These are phyloP conservation scores for Isoetes engelmannii DNA, from an alignment of 83 land plant species.

Conservation along the genomic window DNA sequence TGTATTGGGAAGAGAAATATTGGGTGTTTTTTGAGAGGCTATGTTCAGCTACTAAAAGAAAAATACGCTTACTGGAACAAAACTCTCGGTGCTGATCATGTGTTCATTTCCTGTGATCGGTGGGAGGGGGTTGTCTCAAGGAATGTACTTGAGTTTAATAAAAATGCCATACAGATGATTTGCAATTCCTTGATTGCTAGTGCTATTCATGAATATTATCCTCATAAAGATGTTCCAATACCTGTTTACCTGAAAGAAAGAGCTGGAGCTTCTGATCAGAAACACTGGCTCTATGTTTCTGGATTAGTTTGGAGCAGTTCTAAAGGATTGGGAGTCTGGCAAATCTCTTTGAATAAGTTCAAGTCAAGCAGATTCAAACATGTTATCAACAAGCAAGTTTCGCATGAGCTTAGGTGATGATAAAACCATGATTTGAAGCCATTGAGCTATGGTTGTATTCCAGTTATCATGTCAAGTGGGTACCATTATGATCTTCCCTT, in stretches of 20 bases:
- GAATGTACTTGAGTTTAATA: constrained; percentile 64
- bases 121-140: constrained; percentile 33
- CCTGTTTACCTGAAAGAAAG: constrained; percentile 23
- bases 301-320: background rate
- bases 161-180: constrained; percentile 57
- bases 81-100: constrained; percentile 77
- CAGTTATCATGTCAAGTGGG: constrained; percentile 47
- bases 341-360: constrained; percentile 33
- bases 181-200: constrained; percentile 25
- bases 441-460: constrained; percentile 54
- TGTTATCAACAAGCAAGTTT: constrained; percentile 36
- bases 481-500: constrained; percentile 58
- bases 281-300: background rate
- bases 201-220: constrained; percentile 30
- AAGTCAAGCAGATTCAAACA: constrained; percentile 16
- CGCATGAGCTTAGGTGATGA: constrained; percentile 41
- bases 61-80: constrained; percentile 58
- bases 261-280: background rate
- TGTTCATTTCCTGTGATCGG: constrained; percentile 43
- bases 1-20: constrained; percentile 11
- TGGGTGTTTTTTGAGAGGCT: constrained; percentile 30
- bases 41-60: constrained; percentile 29
- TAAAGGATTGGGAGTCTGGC: constrained; percentile 22
- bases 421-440: constrained; percentile 34
- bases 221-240: constrained; percentile 63